Evolutionary conservation across 2,329 filamentous ascomycete genomes (phyloP).

Genomic region (Aspergillus sp.): DNA sequence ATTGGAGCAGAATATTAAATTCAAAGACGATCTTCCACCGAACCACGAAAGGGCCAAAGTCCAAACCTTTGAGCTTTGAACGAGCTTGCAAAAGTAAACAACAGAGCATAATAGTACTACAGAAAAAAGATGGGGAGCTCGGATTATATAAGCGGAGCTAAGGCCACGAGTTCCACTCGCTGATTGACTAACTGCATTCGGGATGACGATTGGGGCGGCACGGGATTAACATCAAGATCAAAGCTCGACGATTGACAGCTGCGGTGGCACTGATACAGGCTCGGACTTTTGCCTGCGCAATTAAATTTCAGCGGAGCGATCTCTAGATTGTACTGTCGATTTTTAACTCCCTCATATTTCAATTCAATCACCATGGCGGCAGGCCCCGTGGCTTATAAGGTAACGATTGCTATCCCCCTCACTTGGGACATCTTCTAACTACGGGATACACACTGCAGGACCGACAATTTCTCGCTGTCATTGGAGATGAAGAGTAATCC

Average conservation of each 20-base stretch:
- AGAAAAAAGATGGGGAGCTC: constrained; percentile 7
- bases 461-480: constrained; percentile 93
- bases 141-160: constrained; percentile 19
- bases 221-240: constrained; percentile 7
- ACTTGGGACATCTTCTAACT: constrained; percentile 31
- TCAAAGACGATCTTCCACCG: neutral
- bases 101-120: neutral
- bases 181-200: constrained; percentile 3
- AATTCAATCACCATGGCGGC: constrained; percentile 56
- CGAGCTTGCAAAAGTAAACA: constrained; percentile 16
- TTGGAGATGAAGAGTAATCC: constrained; percentile 79
- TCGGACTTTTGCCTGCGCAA: neutral
- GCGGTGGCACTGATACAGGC: neutral
- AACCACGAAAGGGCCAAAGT: neutral
- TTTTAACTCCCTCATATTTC: neutral
- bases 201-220: constrained; percentile 2
- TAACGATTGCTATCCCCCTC: constrained; percentile 24
- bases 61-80: constrained; percentile 4
- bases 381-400: constrained; percentile 57
- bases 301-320: neutral
- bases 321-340: too few species aligned
- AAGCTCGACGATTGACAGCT: constrained; percentile 6
- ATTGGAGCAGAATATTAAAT: neutral
- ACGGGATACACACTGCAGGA: constrained; percentile 53
- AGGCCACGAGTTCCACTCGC: neutral